These are phyloP conservation scores for Micromonas commoda DNA, from an alignment of 139 green algal species.

Conservation along the genomic window DNA sequence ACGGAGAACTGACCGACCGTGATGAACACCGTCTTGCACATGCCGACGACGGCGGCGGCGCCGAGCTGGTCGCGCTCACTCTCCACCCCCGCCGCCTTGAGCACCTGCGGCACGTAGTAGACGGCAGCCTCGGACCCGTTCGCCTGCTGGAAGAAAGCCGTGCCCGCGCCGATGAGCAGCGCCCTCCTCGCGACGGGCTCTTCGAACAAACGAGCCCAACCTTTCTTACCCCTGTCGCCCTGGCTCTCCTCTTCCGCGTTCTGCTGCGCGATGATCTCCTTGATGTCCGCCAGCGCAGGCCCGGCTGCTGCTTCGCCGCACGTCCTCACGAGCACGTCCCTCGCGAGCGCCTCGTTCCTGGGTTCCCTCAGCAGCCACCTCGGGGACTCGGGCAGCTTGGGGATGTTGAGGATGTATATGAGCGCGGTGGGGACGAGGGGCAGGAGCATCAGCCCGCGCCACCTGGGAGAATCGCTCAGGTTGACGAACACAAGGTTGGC, in stretches of 20 bases:
- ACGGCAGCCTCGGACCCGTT: constrained; percentile 20
- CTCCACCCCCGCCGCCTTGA: constrained; percentile 27
- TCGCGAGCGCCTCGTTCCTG: constrained; percentile 24
- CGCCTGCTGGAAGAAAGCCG: constrained; percentile 43
- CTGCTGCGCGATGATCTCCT: neutral
- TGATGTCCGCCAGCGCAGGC: constrained; percentile 29
- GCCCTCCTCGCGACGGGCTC: constrained; percentile 21
- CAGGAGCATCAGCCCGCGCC: constrained; percentile 41
- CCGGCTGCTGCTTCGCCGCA: constrained; percentile 20
- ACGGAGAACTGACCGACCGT: constrained; percentile 21
- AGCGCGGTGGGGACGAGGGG: constrained; percentile 27
- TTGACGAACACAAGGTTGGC: neutral
- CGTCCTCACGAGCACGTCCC: constrained; percentile 23
- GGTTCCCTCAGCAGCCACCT: constrained; percentile 34
- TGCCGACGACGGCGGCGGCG: constrained; percentile 26
- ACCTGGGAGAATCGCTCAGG: neutral
- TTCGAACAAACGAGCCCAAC: neutral
- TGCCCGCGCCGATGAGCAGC: constrained; percentile 32
- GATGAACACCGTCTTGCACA: constrained; percentile 35
- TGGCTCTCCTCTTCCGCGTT: neutral
- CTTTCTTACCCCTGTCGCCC: neutral
- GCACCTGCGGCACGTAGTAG: constrained; percentile 39
- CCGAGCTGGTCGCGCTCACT: constrained; percentile 15
- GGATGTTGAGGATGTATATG: constrained; percentile 9
- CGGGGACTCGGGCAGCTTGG: constrained; percentile 37